phyloP scores from a whole-genome alignment of 257 asterid species.

The Solanum paucissectum region DNA sequence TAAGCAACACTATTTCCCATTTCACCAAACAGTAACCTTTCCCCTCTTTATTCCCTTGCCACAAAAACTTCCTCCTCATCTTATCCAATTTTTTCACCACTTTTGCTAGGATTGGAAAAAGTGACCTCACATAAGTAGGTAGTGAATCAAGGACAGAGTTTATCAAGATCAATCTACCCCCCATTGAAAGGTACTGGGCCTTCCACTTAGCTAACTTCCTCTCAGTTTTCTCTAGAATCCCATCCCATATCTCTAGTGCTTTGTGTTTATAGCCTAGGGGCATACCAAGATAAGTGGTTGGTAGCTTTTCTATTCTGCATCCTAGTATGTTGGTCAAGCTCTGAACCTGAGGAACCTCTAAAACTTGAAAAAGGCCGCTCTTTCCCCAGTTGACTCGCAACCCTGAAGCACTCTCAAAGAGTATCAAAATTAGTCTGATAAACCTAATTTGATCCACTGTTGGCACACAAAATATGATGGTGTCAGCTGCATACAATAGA shows the following conservation, averaged over 20 bases:
- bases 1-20: not conserved
- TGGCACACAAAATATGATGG: no score
- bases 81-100: not conserved
- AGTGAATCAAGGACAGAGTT: not conserved
- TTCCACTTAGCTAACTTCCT: not conserved
- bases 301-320: not conserved
- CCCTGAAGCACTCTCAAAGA: no score
- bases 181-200: not conserved
- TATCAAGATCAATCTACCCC: not conserved
- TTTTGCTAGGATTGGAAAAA: not conserved
- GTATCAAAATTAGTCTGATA: no score
- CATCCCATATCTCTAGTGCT: not conserved
- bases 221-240: not conserved
- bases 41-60: not conserved
- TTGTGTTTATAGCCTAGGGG: not conserved
- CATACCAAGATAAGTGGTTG: not conserved
- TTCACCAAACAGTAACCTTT: not conserved
- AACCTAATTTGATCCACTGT: no score
- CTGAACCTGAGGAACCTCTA: not conserved
- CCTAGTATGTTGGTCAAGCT: not conserved
- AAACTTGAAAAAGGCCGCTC: no score
- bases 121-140: not conserved
- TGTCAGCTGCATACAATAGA: no score
- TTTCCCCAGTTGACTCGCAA: no score
- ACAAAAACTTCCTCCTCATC: not conserved